Percentiles rank a stretch among this genome's conserved stretches.
These are phyloP conservation scores for Aspergillus pseudoglaucus DNA, from an alignment of 2,329 filamentous ascomycete species.

Conservation along the genomic window DNA sequence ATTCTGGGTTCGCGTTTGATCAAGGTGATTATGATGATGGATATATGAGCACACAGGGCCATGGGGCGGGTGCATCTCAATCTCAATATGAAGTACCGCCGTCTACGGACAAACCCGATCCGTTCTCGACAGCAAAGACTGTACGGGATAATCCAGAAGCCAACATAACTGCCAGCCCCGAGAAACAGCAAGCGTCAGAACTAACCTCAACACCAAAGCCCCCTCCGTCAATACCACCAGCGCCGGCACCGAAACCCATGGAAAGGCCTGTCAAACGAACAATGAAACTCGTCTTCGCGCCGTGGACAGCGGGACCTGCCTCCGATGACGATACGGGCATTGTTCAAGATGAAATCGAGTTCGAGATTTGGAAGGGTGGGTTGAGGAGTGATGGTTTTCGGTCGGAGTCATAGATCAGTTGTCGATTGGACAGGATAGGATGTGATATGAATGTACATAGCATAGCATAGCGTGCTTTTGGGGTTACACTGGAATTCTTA, in stretches of 20 bases:
- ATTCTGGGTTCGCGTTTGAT: neutral
- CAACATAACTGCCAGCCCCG: no score
- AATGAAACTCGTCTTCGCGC: conserved; percentile 85
- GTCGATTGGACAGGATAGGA: no score
- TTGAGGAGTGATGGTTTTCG: conserved; percentile 15
- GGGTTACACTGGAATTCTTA: no score
- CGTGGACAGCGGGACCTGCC: conserved; percentile 58
- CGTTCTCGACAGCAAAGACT: no score
- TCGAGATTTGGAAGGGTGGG: conserved; percentile 67
- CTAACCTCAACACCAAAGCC: neutral
- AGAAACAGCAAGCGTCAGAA: neutral
- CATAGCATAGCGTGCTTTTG: neutral
- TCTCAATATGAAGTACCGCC: neutral
- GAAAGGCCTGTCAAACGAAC: conserved; percentile 53
- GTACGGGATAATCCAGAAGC: no score
- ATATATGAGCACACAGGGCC: neutral
- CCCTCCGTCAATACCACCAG: neutral
- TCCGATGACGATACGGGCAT: conserved; percentile 13
- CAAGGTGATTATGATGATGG: neutral
- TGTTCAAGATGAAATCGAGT: conserved; percentile 48
- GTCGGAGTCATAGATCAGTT: no score
- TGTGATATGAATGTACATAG: neutral
- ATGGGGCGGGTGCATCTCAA: neutral
- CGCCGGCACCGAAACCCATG: neutral
- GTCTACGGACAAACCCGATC: neutral